These are phyloP conservation scores for Saccharomycopsis oosterbeekiorum DNA, from an alignment of 805 yeast species.

Conservation along the genomic window DNA sequence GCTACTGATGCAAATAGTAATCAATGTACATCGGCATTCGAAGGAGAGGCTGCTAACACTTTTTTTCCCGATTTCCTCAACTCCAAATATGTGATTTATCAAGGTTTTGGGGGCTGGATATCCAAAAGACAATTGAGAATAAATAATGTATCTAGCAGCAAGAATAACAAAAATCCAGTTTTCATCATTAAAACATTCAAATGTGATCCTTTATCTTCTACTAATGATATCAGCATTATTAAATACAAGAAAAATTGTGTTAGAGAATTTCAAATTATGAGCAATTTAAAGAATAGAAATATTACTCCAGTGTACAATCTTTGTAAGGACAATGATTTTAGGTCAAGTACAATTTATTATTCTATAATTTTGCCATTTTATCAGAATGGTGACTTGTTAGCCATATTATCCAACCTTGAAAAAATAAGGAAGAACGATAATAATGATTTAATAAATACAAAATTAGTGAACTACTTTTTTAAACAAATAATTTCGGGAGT, in stretches of 20 bases:
- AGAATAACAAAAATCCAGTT: neutral
- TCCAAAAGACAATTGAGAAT: conserved; percentile 4
- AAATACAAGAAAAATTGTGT: conserved; percentile 7
- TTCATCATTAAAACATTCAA: conserved; percentile 15
- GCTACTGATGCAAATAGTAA: no score
- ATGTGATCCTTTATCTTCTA: neutral
- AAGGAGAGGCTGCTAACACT: neutral
- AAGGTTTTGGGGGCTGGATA: conserved; percentile 19
- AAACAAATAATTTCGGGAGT: conserved; percentile 37
- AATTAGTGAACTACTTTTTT: conserved; percentile 11
- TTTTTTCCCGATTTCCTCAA: conserved; percentile 14
- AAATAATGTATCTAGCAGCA: neutral
- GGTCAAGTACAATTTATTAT: conserved; percentile 4
- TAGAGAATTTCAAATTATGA: conserved; percentile 19
- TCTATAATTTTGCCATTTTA: conserved; percentile 16
- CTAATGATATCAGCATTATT: neutral
- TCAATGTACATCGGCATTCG: no score
- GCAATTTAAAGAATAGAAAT: conserved; percentile 13
- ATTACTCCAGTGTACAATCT: conserved; percentile 14
- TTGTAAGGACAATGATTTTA: conserved; percentile 11
- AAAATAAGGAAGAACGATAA: neutral
- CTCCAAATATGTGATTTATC: conserved; percentile 7
- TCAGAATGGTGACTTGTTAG: conserved; percentile 15
- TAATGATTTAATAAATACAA: neutral
- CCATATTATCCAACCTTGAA: conserved; percentile 7